These are phyloP conservation scores for Hansenula sp. DNA, from an alignment of 1,139 yeast genomes.

Conservation along the genomic window DNA sequence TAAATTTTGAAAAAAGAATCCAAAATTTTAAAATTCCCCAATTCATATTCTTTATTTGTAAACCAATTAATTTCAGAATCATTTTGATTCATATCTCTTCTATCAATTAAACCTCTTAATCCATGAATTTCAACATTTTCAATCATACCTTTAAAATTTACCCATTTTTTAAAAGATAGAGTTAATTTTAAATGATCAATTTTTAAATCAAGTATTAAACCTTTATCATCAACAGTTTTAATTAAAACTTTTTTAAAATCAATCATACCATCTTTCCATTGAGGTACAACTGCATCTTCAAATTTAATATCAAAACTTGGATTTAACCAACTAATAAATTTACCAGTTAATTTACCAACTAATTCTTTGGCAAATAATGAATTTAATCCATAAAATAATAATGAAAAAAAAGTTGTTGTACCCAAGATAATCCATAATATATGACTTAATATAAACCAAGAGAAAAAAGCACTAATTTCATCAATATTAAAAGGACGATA, in stretches of 20 bases:
- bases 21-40: slow-evolving; percentile 46
- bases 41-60: slow-evolving; percentile 37
- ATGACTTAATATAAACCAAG: slow-evolving; percentile 53
- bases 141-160: slow-evolving; percentile 62
- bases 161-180: slow-evolving; percentile 65
- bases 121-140: slow-evolving; percentile 61
- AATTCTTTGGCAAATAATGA: slow-evolving; percentile 35
- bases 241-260: slow-evolving; percentile 50
- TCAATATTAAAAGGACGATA: slow-evolving; percentile 48
- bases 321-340: slow-evolving; percentile 25
- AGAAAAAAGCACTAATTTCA: slow-evolving; percentile 54
- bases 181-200: slow-evolving; percentile 55
- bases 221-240: slow-evolving; percentile 26
- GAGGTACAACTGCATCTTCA: slow-evolving; percentile 39
- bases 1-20: slow-evolving; percentile 50
- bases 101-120: slow-evolving; percentile 45
- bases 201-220: slow-evolving; percentile 31
- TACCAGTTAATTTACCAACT: slow-evolving; percentile 31
- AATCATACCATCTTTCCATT: slow-evolving; percentile 54
- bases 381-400: slow-evolving; percentile 42
- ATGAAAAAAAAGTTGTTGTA: slow-evolving; percentile 60
- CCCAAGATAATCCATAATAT: slow-evolving; percentile 58
- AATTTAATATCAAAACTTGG: slow-evolving; percentile 41
- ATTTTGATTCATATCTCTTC: slow-evolving; percentile 34
- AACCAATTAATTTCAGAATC: slow-evolving; percentile 37